Percentiles rank a stretch among this genome's conserved stretches.
Evolutionary conservation across 768 basidiomycete species (phyloP).

Genomic region (Lactarius pseudohatsudake): DNA sequence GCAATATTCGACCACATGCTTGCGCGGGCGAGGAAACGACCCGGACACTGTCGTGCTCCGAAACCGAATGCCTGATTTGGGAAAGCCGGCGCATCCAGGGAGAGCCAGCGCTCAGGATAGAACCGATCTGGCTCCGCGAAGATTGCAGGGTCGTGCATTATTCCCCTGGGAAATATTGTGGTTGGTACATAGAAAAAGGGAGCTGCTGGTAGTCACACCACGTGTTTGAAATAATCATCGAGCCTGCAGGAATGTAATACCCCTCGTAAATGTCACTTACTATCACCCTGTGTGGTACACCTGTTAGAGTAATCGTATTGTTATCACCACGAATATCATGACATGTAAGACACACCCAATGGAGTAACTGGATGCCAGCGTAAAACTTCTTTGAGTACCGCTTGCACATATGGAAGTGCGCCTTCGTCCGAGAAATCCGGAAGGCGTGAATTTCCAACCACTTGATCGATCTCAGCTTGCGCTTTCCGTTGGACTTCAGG

Average conservation of each 20-base stretch:
- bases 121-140: background rate
- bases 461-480: background rate
- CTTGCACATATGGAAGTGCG: constrained; percentile 2
- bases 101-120: background rate
- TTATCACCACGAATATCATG: background rate
- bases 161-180: background rate
- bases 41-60: background rate
- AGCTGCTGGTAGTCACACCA: background rate
- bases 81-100: background rate
- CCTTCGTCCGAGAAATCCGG: background rate
- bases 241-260: background rate
- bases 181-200: background rate
- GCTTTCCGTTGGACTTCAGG: background rate
- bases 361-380: background rate
- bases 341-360: background rate
- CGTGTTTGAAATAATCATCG: background rate
- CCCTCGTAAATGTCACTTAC: background rate
- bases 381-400: background rate
- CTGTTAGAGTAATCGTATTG: background rate
- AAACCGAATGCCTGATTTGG: background rate
- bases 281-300: background rate
- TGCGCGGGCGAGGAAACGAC: background rate
- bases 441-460: background rate
- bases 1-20: background rate
- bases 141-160: background rate